Percentiles rank a stretch among this genome's conserved stretches.
These are phyloP conservation scores for Backusella parvicylindrica DNA, from an alignment of 192 early-diverging fungal species.

Conservation along the genomic window DNA sequence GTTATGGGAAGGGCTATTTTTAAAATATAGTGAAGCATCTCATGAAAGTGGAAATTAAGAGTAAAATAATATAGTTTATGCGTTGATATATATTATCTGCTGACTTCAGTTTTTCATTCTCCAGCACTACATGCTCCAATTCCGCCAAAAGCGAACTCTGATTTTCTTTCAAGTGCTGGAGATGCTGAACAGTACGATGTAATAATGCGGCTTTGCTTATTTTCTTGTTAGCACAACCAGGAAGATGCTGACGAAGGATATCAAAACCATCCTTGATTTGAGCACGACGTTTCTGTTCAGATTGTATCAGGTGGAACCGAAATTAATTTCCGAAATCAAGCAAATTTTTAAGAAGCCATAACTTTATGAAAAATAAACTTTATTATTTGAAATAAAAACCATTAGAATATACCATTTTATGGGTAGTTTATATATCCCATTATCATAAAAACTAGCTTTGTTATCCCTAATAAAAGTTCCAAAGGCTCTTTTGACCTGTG, in stretches of 20 bases:
- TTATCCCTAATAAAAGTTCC: too few species aligned
- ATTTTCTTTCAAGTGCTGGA: constrained; percentile 35
- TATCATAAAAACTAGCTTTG: too few species aligned
- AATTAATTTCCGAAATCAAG: too few species aligned
- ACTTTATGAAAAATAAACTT: too few species aligned
- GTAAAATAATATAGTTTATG: background rate
- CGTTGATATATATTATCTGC: background rate
- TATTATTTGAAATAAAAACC: too few species aligned
- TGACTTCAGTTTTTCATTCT: constrained; percentile 13
- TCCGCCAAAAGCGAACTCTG: constrained; percentile 24
- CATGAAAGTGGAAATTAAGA: background rate
- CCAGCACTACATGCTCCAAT: constrained; percentile 8
- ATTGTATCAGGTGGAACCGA: too few species aligned
- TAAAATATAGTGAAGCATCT: too few species aligned
- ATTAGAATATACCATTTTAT: too few species aligned
- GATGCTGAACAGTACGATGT: constrained; percentile 37
- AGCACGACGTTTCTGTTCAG: constrained; percentile 41
- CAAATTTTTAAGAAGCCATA: too few species aligned
- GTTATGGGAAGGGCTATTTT: too few species aligned
- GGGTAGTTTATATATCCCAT: too few species aligned
- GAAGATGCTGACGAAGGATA: constrained; percentile 35
- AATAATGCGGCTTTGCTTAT: constrained; percentile 41
- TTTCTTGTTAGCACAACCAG: constrained; percentile 31
- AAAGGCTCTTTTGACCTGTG: too few species aligned
- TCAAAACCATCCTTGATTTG: constrained; percentile 43